phyloP scores from a whole-genome alignment of 169 alveolate species.

The Besnoitia besnoiti region DNA sequence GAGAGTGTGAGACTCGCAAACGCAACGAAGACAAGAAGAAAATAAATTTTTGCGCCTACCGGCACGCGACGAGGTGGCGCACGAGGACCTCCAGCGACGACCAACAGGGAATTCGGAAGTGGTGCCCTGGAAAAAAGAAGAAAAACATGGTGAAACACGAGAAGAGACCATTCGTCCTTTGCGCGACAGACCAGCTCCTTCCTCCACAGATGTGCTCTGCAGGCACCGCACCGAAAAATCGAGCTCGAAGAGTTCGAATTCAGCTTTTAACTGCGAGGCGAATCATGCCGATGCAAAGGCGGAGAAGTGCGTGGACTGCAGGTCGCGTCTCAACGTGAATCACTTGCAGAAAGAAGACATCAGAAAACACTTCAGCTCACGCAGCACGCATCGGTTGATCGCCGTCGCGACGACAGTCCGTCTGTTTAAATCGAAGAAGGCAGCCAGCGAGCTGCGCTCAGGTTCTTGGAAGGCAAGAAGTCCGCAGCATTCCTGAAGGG shows the following conservation, averaged over 20 bases:
- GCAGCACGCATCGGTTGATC: neutral
- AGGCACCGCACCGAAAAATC: no score
- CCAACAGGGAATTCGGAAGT: slow-evolving; percentile 40
- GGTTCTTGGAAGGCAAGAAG: neutral
- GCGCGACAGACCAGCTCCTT: no score
- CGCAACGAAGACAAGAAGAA: neutral
- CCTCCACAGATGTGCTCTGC: no score
- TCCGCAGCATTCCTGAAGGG: slow-evolving; percentile 16
- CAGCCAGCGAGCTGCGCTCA: neutral
- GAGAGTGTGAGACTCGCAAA: neutral
- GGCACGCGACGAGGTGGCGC: slow-evolving; percentile 61
- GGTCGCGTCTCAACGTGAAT: no score
- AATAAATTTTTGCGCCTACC: slow-evolving; percentile 10
- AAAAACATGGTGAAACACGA: neutral
- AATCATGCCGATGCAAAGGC: no score
- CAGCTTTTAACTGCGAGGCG: no score
- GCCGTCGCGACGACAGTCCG: slow-evolving; percentile 23
- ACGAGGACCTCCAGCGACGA: slow-evolving; percentile 55
- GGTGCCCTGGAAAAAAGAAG: slow-evolving; percentile 16
- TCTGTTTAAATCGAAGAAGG: neutral
- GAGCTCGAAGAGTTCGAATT: no score
- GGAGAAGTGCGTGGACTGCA: no score
- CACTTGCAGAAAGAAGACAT: neutral
- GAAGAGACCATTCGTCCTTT: no score
- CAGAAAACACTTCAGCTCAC: neutral